Conservation (phyloP, 2,329 filamentous ascomycete species). For the Penicillium rolfsii region DNA sequence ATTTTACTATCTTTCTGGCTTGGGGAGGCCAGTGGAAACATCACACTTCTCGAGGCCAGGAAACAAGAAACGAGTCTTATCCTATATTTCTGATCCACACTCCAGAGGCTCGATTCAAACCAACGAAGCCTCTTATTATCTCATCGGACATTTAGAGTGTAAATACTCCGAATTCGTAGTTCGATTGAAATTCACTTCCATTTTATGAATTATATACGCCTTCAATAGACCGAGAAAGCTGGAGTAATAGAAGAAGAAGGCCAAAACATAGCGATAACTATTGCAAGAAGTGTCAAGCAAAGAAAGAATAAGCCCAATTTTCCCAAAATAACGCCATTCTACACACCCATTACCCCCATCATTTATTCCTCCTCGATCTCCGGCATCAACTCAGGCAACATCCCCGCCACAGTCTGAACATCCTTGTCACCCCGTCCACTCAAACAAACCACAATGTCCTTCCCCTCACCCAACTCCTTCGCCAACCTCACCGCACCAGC, state of each 20-base stretch:
- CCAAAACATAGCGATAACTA: not conserved
- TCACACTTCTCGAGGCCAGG: slow-evolving; percentile 34
- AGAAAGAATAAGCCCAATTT: not conserved
- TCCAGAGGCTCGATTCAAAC: too few relatives aligned
- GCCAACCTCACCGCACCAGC: slow-evolving; percentile 83
- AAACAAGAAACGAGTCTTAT: slow-evolving; percentile 32
- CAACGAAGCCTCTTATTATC: too few relatives aligned
- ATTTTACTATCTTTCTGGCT: slow-evolving; percentile 41
- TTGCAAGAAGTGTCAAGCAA: not conserved
- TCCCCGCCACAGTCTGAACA: slow-evolving; percentile 92
- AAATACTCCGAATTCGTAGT: too few relatives aligned
- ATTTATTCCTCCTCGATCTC: slow-evolving; percentile 60
- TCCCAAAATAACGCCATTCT: not conserved
- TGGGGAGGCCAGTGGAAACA: slow-evolving; percentile 36
- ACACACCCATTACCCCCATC: not conserved
- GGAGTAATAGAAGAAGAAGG: not conserved
- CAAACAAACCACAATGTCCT: slow-evolving; percentile 89
- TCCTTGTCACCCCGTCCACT: slow-evolving; percentile 95
- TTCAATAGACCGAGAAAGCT: not conserved
- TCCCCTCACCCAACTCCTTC: slow-evolving; percentile 80
- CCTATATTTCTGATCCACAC: slow-evolving; percentile 31
- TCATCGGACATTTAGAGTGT: too few relatives aligned
- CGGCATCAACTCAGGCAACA: slow-evolving; percentile 80
- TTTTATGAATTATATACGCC: too few relatives aligned
- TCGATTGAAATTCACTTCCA: too few relatives aligned